Base-by-base conservation (phyloP, 2,329 filamentous ascomycete genomes). In the Mycosphaerella arachidis region DNA sequence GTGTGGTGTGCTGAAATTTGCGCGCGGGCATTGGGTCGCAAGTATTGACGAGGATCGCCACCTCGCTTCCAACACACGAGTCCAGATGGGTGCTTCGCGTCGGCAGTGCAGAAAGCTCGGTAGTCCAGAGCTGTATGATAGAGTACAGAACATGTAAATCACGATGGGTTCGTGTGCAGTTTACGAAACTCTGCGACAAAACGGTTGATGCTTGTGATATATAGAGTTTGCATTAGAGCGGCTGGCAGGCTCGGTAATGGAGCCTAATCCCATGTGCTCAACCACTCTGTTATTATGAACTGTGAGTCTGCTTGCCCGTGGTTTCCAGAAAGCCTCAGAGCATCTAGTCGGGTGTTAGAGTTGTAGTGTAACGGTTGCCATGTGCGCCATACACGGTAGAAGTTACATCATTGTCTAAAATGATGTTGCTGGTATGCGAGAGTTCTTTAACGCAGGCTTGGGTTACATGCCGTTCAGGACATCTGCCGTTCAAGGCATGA, bases 31-130 rank as follows among this genome's bases (percentile, higher is more conserved):
- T 12, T 50, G 40, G 16, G n/a, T 43, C 13, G 60, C 54, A 59
- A 59, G 37, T 43, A 48, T 59, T 48, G 55, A 45, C 61, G 58
- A 54, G 52, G 52, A 63, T 58, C 61, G 48, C 52, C 51, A 53
- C 55, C 48, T 60, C 58, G 56, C 51, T 46, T 55, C 51, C 33
- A 30, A 43, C 48, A 52, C 48, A 63, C 58, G 56, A 29, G 51
- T 37, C 52, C 35, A 40, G 31, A 50, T 46, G 16, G 56, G 51
- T 16, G 20, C 46, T 29, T 29, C 35, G 35, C 35, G 6, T 37
- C 16, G 10, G 16, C 8, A 5, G 4, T 37, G 35, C 35, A 13
- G 16, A 37, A 13, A 9, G 35, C 35, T 37, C 35, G 12, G 10
- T 10, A 37, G 35, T 37, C 24, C 24, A 24, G 24, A 24, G 3